Evolutionary conservation across 768 basidiomycete species (phyloP), one percentile per base, ranked within the genome.

Genomic region (Xanthoconium purpureum): DNA sequence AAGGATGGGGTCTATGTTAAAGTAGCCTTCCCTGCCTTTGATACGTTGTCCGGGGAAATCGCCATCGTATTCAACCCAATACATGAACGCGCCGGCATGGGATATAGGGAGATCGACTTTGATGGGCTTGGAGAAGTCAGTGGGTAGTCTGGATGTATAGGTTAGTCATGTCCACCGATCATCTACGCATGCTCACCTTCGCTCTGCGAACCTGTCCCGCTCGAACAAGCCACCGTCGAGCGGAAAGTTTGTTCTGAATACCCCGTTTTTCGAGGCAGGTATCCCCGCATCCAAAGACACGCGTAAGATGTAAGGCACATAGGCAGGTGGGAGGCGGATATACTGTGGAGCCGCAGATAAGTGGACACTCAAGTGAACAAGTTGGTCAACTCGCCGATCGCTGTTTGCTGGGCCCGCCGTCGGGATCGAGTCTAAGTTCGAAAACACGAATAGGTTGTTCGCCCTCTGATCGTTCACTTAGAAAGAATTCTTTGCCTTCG

Each of bases 161-260:
- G 42, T 72, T 57, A 65, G 68, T 45, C 58, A 47, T 44, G 39
- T 28, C 1, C 10, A 49, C 39, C 6, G 35, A 8, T 33, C 43
- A 15, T 28, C 8, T 13, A 18, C 5, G 8, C 35, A 47, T 8
- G 43, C 89, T 66, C 72, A 94, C 96, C 74, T 85, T 67, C 91
- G 79, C 70, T 93, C 80, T 3, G 84, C 77, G 68, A 89, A 91
- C 47, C 74, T 79, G 58, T 87, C 84, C 30, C 97, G 82, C 42
- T 83, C 82, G 69, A 98, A 98, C 18, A 71, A 74, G 35, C 94
- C 93, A 5, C 95, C 96, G 63, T 98, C 91, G 7, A 99, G 80
- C 2, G 97, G 97, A 66, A 98, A 98, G 71, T 98, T 98, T 55
- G 94, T 96, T 76, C 88, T 93, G 72, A 99, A 90, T 2, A 94